phyloP scores from a whole-genome alignment of 2,329 filamentous ascomycete genomes.

The Phaeosphaeria sp. region DNA sequence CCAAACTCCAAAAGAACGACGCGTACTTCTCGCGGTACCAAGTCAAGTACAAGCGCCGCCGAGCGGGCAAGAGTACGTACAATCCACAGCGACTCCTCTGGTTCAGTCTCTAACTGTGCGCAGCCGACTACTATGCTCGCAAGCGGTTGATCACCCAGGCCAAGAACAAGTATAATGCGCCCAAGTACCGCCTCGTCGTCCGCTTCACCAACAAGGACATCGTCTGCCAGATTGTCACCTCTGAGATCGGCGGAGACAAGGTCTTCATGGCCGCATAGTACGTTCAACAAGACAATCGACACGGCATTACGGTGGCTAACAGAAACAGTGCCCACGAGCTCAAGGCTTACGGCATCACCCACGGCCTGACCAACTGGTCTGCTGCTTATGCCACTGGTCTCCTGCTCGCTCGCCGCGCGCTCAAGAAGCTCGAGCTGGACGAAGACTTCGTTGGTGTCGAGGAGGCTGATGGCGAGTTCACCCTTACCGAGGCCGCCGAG shows the following conservation, averaged over 20 bases:
- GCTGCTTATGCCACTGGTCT: slow-evolving; percentile 97
- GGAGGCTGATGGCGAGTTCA: slow-evolving; percentile 96
- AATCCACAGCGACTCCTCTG: background rate
- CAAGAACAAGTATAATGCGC: slow-evolving; percentile 99
- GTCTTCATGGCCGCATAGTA: slow-evolving; percentile 67
- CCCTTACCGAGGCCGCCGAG: slow-evolving; percentile 92
- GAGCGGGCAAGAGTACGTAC: slow-evolving; percentile 94
- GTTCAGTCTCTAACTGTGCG: slow-evolving; percentile 61
- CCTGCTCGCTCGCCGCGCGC: slow-evolving; percentile 92
- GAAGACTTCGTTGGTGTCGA: slow-evolving; percentile 94
- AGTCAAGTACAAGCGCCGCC: slow-evolving; percentile 99
- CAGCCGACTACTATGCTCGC: slow-evolving; percentile 98
- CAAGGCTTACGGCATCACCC: slow-evolving; percentile 93
- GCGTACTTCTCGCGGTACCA: slow-evolving; percentile 99
- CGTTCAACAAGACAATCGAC: slow-evolving; percentile 5
- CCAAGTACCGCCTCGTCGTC: slow-evolving; percentile 99
- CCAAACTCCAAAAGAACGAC: slow-evolving; percentile 96
- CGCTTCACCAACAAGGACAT: slow-evolving; percentile 99
- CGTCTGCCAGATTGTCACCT: slow-evolving; percentile 95
- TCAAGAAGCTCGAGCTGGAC: slow-evolving; percentile 96
- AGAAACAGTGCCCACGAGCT: slow-evolving; percentile 80
- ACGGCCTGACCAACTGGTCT: slow-evolving; percentile 99
- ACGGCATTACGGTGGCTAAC: slow-evolving; percentile 10
- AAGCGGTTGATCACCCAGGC: slow-evolving; percentile 99
- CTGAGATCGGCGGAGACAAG: slow-evolving; percentile 98